These are phyloP conservation scores for Chenopodium berlandieri DNA, from an alignment of 148 eudicot species.

Conservation along the genomic window DNA sequence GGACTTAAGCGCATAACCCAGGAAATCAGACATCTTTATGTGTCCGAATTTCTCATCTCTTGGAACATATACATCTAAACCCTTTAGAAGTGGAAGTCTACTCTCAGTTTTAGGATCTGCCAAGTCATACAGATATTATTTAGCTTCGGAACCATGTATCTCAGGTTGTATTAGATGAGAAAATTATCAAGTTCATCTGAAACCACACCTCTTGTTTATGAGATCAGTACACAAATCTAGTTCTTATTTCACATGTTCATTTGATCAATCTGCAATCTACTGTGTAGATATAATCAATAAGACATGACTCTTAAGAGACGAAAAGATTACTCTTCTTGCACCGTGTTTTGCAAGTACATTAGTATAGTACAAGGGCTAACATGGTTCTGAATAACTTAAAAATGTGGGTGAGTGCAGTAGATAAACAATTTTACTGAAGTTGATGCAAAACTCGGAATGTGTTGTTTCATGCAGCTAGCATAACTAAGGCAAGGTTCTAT, in stretches of 20 bases:
- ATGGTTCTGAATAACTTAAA: neutral
- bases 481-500: neutral
- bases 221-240: neutral
- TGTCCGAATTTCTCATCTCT: slow-evolving; percentile 76
- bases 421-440: neutral
- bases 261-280: neutral
- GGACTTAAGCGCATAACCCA: slow-evolving; percentile 58
- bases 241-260: neutral
- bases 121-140: neutral
- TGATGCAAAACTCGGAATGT: neutral
- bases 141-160: neutral
- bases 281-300: neutral
- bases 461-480: neutral
- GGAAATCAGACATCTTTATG: slow-evolving; percentile 58
- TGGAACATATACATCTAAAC: slow-evolving; percentile 67
- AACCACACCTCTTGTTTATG: neutral
- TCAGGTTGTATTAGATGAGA: too few species aligned
- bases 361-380: too few species aligned
- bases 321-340: neutral
- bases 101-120: slow-evolving; percentile 72
- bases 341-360: neutral
- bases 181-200: too few species aligned
- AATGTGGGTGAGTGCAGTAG: neutral
- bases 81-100: slow-evolving; percentile 48
- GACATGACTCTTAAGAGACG: neutral